Base-by-base conservation (phyloP, 768 basidiomycete species). In the Coprinellus micaceus region DNA sequence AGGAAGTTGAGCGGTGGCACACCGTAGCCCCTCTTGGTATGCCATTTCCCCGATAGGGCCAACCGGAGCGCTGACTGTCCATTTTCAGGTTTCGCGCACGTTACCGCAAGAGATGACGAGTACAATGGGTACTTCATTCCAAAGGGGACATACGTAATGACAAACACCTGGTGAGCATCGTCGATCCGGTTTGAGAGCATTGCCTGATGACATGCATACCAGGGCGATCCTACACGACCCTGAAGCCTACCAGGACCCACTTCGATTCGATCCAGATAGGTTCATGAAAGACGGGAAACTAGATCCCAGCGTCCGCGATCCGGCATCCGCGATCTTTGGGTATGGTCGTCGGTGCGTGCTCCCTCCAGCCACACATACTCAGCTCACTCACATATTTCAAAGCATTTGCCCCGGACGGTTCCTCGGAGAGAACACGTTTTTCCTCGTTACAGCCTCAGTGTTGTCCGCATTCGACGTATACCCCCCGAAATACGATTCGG, bases 1-100 rank as follows among this genome's bases (percentile, higher is more conserved):
- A 70, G 54, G 76, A 77, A 57, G 60, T 68, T 0, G 60, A 69
- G 21, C 60, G 74, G n/a, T 74, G 72, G 73, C 64, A 68, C 21
- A 62, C 64, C 25, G 62, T 70, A 1, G 61, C 61, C 0, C 74
- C 74, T 3, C 46, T 71, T 6, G 74, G 77, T 74, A 53, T 15
- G 69, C 59, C 33, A 10, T 17, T 26, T 28, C 39, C 19, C 25
- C 7, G 7, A 33, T 33, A 13, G 7, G 33, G 13, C 33, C 33
- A 33, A 33, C 33, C 33, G 33, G n/a, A n/a, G n/a, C n/a, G 33
- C 33, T 33, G 33, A 33, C 33, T 6, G n/a, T 37, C n/a, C 45
- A 10, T 21, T 22, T 26, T 15, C 29, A 54, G 53, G 43, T 2
- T 19, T 54, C 10, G 29, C 53, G 17, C 53, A 54, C 22, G 21